Evolutionary conservation across 2,329 filamentous ascomycete genomes (phyloP).

Genomic region (Hypoxylon sp.): DNA sequence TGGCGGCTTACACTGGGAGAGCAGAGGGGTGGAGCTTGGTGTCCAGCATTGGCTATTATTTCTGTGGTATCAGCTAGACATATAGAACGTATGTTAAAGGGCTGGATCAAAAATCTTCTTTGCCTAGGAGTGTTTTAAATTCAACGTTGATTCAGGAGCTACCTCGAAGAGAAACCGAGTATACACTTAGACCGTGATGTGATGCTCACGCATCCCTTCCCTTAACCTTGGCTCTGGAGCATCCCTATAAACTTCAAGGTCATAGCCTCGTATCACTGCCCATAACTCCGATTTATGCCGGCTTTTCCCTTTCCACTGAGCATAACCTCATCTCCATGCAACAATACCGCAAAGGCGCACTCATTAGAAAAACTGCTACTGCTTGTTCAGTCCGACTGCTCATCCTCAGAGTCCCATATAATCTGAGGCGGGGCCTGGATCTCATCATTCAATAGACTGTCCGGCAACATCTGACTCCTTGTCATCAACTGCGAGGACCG

Average conservation of each 20-base stretch:
- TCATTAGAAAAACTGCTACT: neutral
- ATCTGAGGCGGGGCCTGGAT: conserved; percentile 56
- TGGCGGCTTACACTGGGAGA: too few species aligned
- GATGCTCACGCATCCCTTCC: neutral
- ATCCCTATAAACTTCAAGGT: neutral
- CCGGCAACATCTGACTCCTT: conserved; percentile 66
- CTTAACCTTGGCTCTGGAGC: neutral
- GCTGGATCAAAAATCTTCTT: neutral
- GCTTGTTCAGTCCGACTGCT: conserved; percentile 47
- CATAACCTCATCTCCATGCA: conserved; percentile 5
- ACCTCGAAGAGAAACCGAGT: neutral
- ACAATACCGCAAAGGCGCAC: neutral
- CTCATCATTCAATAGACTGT: conserved; percentile 58
- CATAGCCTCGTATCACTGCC: conserved; percentile 4
- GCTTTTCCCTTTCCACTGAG: neutral
- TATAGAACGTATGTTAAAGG: neutral
- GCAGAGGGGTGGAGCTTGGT: too few species aligned
- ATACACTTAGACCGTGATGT: conserved; percentile 2
- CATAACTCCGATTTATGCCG: conserved; percentile 9
- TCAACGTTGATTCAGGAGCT: neutral
- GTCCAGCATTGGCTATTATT: too few species aligned
- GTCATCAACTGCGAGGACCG: conserved; percentile 63
- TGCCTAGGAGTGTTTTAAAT: neutral
- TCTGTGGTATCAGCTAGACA: too few species aligned
- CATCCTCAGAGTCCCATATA: conserved; percentile 60